These are phyloP conservation scores for Cryptococcus sp. DNA, from an alignment of 1,284 basidiomycete genomes.

Conservation along the genomic window DNA sequence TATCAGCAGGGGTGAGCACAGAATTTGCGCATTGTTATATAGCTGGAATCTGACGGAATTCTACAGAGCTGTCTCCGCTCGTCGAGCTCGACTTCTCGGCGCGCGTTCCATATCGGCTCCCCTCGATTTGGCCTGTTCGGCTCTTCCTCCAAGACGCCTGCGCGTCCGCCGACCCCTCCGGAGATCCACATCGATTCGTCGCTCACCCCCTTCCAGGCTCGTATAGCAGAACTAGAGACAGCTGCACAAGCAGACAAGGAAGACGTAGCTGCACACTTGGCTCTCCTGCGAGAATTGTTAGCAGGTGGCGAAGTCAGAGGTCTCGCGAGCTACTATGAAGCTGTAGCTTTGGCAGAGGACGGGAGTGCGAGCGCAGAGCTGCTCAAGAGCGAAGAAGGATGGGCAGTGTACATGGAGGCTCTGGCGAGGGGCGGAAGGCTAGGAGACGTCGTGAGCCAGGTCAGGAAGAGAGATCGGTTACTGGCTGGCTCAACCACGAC, in stretches of 20 bases:
- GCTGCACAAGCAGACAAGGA: slow-evolving; percentile 28
- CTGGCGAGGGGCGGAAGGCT: slow-evolving; percentile 35
- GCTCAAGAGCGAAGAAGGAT: slow-evolving; percentile 35
- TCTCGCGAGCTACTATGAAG: slow-evolving; percentile 43
- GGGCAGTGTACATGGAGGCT: slow-evolving; percentile 37
- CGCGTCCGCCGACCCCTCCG: slow-evolving; percentile 4
- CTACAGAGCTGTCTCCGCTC: too few species aligned
- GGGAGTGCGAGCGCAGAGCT: slow-evolving; percentile 28
- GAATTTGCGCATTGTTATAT: too few species aligned
- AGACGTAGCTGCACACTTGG: slow-evolving; percentile 33
- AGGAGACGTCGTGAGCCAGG: slow-evolving; percentile 31
- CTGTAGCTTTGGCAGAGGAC: slow-evolving; percentile 26
- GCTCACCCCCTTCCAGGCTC: slow-evolving; percentile 41
- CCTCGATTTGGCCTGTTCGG: slow-evolving; percentile 13
- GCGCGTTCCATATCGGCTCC: slow-evolving; percentile 4
- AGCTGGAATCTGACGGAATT: too few species aligned
- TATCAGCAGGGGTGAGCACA: too few species aligned
- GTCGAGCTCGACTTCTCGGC: neutral
- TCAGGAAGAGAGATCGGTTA: slow-evolving; percentile 36
- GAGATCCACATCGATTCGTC: slow-evolving; percentile 15
- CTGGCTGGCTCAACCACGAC: slow-evolving; percentile 4
- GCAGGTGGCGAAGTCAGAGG: slow-evolving; percentile 39
- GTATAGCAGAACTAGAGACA: slow-evolving; percentile 46
- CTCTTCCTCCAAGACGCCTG: slow-evolving; percentile 11
- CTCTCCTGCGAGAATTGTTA: slow-evolving; percentile 35